These are phyloP conservation scores for Arthrobotrys conoides DNA, from an alignment of 2,329 filamentous ascomycete genomes.

Conservation along the genomic window DNA sequence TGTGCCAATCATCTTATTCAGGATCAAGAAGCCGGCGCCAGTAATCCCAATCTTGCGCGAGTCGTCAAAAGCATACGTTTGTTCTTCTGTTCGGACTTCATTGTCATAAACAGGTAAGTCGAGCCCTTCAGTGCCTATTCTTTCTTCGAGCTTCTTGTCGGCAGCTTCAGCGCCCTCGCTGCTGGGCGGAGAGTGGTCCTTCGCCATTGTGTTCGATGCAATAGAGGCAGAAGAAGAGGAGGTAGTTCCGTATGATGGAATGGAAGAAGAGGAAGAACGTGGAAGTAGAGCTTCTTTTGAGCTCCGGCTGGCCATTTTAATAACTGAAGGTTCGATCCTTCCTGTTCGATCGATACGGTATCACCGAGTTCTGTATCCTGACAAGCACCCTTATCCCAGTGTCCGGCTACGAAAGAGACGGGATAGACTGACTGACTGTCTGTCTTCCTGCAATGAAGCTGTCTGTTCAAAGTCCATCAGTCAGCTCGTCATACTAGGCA, in stretches of 20 bases:
- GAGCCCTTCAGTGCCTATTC: constrained; percentile 5
- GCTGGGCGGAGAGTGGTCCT: constrained; percentile 30
- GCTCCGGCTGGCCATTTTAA: constrained; percentile 22
- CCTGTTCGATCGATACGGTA: constrained; percentile 19
- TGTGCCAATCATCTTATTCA: constrained; percentile 75
- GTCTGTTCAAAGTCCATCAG: constrained; percentile 12
- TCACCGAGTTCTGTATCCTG: constrained; percentile 24
- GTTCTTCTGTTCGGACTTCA: constrained; percentile 52
- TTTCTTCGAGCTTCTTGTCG: constrained; percentile 32
- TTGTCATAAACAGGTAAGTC: constrained; percentile 46
- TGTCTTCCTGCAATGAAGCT: constrained; percentile 4
- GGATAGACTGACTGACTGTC: not conserved
- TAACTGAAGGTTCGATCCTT: constrained; percentile 38
- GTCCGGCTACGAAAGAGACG: constrained; percentile 9
- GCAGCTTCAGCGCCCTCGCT: constrained; percentile 32
- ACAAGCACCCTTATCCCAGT: constrained; percentile 5
- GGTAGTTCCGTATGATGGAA: constrained; percentile 43
- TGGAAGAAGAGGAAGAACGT: constrained; percentile 15
- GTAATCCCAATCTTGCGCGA: constrained; percentile 71
- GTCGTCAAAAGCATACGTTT: constrained; percentile 67
- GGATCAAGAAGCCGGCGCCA: constrained; percentile 72
- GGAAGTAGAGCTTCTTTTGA: constrained; percentile 57
- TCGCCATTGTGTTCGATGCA: constrained; percentile 34
- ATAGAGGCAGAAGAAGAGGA: constrained; percentile 7
- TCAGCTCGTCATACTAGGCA: constrained; percentile 59